Evolutionary conservation across 805 yeast genomes (phyloP), one percentile per base, ranked within the genome.

Genomic region (Zygoascus bituminiphila): DNA sequence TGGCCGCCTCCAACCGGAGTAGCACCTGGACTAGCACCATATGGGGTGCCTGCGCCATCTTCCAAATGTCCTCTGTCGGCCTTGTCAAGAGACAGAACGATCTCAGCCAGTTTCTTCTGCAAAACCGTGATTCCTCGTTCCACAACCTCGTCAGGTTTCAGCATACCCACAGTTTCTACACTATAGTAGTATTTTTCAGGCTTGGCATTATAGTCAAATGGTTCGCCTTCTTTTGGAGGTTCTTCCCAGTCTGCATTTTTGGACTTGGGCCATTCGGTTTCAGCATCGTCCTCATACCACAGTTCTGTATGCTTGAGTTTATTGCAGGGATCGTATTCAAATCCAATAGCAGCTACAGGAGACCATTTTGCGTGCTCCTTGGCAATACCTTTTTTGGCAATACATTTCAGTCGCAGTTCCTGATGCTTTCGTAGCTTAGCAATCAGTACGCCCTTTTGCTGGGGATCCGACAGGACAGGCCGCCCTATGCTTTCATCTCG

Each of bases 301-400:
- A 78, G 86, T 59, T 88, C 96, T 0, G 98, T 93, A 65, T 93
- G 98, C 63, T 85, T 83, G 60, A 93, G 75, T 68, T 91, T 93
- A 69, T 93, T 93, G 94, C 96, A 91, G n/a, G 99, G 98, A 62
- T 91, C 98, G 62, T 91, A 91, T 66, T 91, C 98, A 60, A 91
- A 91, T 17, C 95, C 97, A 48, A 91, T 78, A 20, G 98, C 98
- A 0, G 97, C 77, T 56, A 95, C 84, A 10, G 98, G 97, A 5
- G 93, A 82, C 99, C 99, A 93, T 63, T 93, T 93, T 44, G 98
- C 96, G 63, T 93, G 99, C 65, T 93, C 99, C 65, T 89, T 89
- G 44, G 96, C 86, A 51, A 88, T 88, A 40, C 98, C 98, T 71
- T 93, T 93, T 68, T 93, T 93, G 48, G 99, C 98, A 54, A 93